Base-by-base conservation (phyloP, 257 asterid genomes). In the Misopates orontium region DNA sequence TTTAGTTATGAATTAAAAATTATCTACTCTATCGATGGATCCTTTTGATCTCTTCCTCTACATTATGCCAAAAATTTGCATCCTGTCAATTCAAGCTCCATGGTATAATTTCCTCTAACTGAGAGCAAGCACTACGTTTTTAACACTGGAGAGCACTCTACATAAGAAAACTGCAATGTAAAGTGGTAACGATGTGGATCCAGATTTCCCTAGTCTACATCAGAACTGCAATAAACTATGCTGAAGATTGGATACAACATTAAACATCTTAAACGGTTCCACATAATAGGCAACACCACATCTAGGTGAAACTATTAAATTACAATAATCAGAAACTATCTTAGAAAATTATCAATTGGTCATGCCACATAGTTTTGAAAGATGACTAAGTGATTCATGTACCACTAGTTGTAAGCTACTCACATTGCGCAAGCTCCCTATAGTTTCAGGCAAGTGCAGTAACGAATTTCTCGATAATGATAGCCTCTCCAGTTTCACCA, bases 371-470 rank as follows among this genome's bases (percentile, higher is more conserved):
- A 16, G 13, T 8, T 25, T 20, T 21, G 41, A 12, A 31, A 31
- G 13, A 32, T 14, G 25, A 71, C 2, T 8, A 22, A 41, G 13
- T 22, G 31, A 24, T 57, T 10, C 48, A 17, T 45, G 23, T 31
- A 40, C 20, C 10, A 25, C 6, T 19, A 67, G 25, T 71, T 53
- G 59, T 45, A 3, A 79, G 67, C 47, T 51, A 84, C 95, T 87
- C 81, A 93, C 99, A 83, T 88, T 88, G 66, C 97, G 96, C 82
- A 93, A 86, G 83, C 99, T 90, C 79, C 97, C 99, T n/a, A 93
- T 83, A 1, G 99, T 93, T 72, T 86, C 96, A 16, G 99, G 97
- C 81, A 93, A 80, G 77, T 75, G 61, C 39, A 49, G 65, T 70
- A 93, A 75, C 75, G 76, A 58, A 69, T 93, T 93, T 42, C 80